Base-by-base conservation (phyloP, 768 basidiomycete genomes). In the Kwoniella dendrophila region DNA sequence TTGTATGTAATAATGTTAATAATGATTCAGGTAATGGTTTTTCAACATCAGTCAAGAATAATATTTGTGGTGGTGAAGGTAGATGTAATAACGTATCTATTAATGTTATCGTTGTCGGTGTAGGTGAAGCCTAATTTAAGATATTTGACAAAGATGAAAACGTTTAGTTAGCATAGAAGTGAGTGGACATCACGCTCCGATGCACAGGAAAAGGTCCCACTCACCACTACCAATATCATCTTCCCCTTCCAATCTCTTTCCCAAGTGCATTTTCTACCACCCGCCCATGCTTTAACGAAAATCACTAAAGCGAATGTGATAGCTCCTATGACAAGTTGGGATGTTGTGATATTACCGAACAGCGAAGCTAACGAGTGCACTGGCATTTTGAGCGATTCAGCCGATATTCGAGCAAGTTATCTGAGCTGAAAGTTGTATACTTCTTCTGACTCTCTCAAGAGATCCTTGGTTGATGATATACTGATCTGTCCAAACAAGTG, bases 191-290 rank as follows among this genome's bases (percentile, higher is more conserved):
- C n/a, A n/a, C n/a, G n/a, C n/a, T n/a, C n/a, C n/a, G n/a, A n/a
- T n/a, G n/a, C n/a, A n/a, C n/a, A n/a, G n/a, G n/a, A n/a, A n/a
- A n/a, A n/a, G n/a, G n/a, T n/a, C 41, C 11, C 8, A 71, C 77
- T 56, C 56, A 78, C 77, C 24, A 75, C 61, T 0, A 79, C 62
- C 52, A 77, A 34, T 24, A 79, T 66, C 73, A 79, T 76, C 73
- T 79, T 79, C 11, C 78, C 78, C 6, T 73, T 73, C 78, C 76
- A 79, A n/a, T 79, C 78, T 29, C 78, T 44, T 61, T 77, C 78
- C 71, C 76, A 72, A 14, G 74, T 73, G 49, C 61, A 67, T 56
- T 63, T 69, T 50, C 72, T 59, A 7, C 78, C 78, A 7, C 68
- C 72, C 1, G 70, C 22, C 71, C 73, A 74, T 3, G 56, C 54